phyloP scores from a whole-genome alignment of 2,329 filamentous ascomycete species.

The Botrytis elliptica region DNA sequence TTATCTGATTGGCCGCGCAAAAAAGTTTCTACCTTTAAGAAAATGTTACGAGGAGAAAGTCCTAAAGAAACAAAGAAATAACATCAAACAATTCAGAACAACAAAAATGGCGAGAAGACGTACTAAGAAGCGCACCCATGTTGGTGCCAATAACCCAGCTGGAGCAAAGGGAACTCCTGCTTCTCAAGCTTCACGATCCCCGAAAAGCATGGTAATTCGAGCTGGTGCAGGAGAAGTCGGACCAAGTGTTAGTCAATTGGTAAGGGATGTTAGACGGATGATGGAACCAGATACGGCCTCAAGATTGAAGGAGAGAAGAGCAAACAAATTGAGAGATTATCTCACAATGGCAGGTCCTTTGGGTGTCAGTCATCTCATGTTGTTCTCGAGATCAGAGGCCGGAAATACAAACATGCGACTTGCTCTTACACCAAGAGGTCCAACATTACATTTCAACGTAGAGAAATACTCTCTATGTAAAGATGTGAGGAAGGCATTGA shows the following conservation, averaged over 20 bases:
- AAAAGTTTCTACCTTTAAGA: conserved; percentile 25
- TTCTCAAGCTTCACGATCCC: conserved; percentile 59
- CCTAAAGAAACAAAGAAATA: not conserved
- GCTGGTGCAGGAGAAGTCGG: conserved; percentile 94
- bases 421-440: conserved; percentile 82
- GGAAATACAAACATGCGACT: conserved; percentile 93
- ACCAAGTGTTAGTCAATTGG: conserved; percentile 84
- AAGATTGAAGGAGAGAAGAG: conserved; percentile 82
- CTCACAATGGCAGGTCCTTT: conserved; percentile 92
- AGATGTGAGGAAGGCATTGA: conserved; percentile 81
- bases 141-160: conserved; percentile 56
- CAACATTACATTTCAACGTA: conserved; percentile 90
- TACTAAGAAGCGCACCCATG: conserved; percentile 86
- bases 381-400: conserved; percentile 85
- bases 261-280: conserved; percentile 84
- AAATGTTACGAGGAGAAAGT: conserved; percentile 15
- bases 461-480: conserved; percentile 93
- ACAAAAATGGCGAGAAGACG: conserved; percentile 72
- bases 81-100: conserved; percentile 25
- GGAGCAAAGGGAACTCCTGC: conserved; percentile 54
- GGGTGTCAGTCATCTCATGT: conserved; percentile 85
- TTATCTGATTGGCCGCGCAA: conserved; percentile 35
- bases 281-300: conserved; percentile 96
- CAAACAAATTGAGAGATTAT: conserved; percentile 88
- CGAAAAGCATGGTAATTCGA: conserved; percentile 98